These are phyloP conservation scores for Amylocystis lapponica DNA, from an alignment of 768 basidiomycete species.

Conservation along the genomic window DNA sequence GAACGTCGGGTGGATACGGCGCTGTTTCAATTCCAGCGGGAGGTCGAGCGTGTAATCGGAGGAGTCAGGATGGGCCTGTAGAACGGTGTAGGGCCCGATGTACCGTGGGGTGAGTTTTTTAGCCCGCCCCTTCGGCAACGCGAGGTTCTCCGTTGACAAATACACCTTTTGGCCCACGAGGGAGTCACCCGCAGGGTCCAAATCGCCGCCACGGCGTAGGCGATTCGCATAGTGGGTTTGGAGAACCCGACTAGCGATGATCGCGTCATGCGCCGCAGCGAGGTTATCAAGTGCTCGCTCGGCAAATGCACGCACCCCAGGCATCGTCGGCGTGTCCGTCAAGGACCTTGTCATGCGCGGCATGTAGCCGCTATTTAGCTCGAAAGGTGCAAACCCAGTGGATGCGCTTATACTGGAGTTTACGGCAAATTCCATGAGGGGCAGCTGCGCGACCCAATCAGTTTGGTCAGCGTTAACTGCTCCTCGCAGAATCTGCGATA, in stretches of 20 bases:
- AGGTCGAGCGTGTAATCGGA: slow-evolving; percentile 28
- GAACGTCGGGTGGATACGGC: slow-evolving; percentile 29
- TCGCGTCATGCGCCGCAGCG: slow-evolving; percentile 29
- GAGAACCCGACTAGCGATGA: slow-evolving; percentile 27
- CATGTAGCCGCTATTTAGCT: slow-evolving; percentile 19
- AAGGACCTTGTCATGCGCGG: slow-evolving; percentile 9
- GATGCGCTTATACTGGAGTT: slow-evolving; percentile 26
- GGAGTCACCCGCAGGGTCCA: too few species aligned
- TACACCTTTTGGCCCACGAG: too few species aligned
- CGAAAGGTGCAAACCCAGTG: slow-evolving; percentile 31
- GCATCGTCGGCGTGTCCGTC: not conserved
- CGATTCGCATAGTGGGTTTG: slow-evolving; percentile 29
- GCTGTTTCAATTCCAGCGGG: slow-evolving; percentile 19
- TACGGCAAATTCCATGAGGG: slow-evolving; percentile 34
- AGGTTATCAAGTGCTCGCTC: slow-evolving; percentile 20
- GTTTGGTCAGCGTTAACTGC: slow-evolving; percentile 9
- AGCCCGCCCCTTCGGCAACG: slow-evolving; percentile 26
- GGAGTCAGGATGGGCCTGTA: slow-evolving; percentile 9
- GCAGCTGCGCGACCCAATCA: slow-evolving; percentile 27
- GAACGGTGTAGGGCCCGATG: slow-evolving; percentile 33
- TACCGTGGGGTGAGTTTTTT: slow-evolving; percentile 32
- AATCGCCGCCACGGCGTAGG: too few species aligned
- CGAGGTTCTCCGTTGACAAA: slow-evolving; percentile 32
- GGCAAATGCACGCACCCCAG: slow-evolving; percentile 23
- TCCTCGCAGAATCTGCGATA: slow-evolving; percentile 10